Percentiles rank a stretch among this genome's conserved stretches.
Conservation (phyloP, 2,329 filamentous ascomycete genomes). For the Erysiphe pisi region DNA sequence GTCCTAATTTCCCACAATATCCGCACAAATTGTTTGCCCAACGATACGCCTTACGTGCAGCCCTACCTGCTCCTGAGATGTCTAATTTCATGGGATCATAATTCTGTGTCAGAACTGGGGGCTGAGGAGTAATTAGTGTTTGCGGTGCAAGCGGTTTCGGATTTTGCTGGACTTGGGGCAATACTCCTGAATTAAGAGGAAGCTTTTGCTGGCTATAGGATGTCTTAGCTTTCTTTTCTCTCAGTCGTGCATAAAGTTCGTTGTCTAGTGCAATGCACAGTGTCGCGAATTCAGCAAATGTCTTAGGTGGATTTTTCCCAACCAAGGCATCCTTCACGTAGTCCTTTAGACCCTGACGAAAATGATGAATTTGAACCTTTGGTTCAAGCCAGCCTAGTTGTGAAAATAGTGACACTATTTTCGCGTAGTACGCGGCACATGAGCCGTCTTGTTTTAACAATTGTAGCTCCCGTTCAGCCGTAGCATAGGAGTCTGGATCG, state of each 20-base stretch:
- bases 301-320: background rate
- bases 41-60: constrained; percentile 1
- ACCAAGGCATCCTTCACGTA: background rate
- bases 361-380: constrained; percentile 20
- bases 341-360: background rate
- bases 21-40: constrained; percentile 10
- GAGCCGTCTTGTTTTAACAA: background rate
- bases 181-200: background rate
- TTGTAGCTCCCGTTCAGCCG: background rate
- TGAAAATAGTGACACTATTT: background rate
- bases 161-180: background rate
- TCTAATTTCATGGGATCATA: constrained; percentile 17
- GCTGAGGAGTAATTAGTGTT: background rate
- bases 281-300: background rate
- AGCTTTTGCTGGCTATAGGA: background rate
- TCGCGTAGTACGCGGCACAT: constrained; percentile 11
- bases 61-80: constrained; percentile 12
- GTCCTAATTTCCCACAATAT: constrained; percentile 13
- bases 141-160: background rate
- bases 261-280: background rate
- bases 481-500: constrained; percentile 4
- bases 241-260: background rate
- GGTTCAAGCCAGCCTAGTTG: background rate
- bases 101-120: background rate
- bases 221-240: background rate